These are phyloP conservation scores for Rhodofomes roseus DNA, from an alignment of 1,284 basidiomycete species.

Conservation along the genomic window DNA sequence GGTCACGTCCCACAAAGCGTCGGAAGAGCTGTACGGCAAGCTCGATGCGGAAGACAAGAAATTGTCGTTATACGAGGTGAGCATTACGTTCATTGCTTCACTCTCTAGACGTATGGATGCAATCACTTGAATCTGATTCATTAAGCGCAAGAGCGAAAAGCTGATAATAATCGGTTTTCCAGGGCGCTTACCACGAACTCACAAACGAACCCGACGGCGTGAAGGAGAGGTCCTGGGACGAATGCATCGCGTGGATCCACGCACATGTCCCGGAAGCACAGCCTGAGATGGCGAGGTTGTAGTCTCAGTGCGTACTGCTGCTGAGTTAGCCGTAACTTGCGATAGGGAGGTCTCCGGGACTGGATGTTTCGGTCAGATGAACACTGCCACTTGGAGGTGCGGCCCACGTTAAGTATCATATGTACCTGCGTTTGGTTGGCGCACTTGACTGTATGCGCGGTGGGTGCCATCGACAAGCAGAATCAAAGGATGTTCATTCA, in stretches of 20 bases:
- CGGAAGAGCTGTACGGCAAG: slow-evolving; percentile 59
- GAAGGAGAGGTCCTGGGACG: slow-evolving; percentile 46
- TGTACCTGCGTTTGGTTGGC: too few relatives aligned
- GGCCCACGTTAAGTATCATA: too few relatives aligned
- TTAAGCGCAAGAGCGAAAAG: background rate
- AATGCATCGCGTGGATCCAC: slow-evolving; percentile 3
- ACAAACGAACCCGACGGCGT: slow-evolving; percentile 78
- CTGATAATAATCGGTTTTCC: slow-evolving; percentile 1
- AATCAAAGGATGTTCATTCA: too few relatives aligned
- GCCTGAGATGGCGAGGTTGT: background rate
- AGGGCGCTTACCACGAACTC: slow-evolving; percentile 82
- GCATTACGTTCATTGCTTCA: background rate
- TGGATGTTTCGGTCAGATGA: too few relatives aligned
- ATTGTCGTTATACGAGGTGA: slow-evolving; percentile 52
- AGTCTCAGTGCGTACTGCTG: background rate
- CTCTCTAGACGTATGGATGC: too few relatives aligned
- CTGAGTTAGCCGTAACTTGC: background rate
- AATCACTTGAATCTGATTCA: background rate
- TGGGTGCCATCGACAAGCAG: too few relatives aligned
- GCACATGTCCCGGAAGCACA: background rate
- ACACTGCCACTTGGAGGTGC: too few relatives aligned
- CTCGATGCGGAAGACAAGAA: slow-evolving; percentile 62
- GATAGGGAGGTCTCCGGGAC: too few relatives aligned
- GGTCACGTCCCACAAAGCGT: slow-evolving; percentile 60
- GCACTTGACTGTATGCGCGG: too few relatives aligned